A percentile compares a stretch with the other conserved stretches of the same genome.
phyloP scores from a whole-genome alignment of 371 early-diverging fungal species.

The Globomyces sp. region DNA sequence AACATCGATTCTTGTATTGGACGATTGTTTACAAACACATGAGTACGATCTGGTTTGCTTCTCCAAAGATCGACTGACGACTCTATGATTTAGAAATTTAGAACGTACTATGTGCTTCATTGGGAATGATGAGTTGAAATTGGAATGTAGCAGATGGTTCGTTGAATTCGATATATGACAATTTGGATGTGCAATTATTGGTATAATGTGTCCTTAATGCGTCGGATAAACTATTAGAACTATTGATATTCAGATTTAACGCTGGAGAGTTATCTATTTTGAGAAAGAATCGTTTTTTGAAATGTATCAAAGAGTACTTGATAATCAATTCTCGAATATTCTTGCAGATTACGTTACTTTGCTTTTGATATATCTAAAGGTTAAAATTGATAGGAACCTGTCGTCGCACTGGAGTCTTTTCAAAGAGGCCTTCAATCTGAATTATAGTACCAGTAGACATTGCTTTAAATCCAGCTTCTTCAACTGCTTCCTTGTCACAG shows the following conservation, averaged over 20 bases:
- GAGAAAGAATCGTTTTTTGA: neutral
- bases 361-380: neutral
- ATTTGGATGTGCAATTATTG: too few relatives aligned
- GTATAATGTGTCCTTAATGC: too few relatives aligned
- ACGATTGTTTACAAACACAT: too few relatives aligned
- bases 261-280: neutral
- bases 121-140: too few relatives aligned
- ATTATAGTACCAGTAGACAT: neutral
- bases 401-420: neutral
- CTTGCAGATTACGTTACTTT: neutral
- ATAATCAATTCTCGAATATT: neutral
- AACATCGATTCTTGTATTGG: too few relatives aligned
- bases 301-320: neutral
- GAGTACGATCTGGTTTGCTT: too few relatives aligned
- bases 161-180: too few relatives aligned
- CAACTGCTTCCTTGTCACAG: constrained; percentile 3
- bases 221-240: too few relatives aligned
- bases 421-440: neutral
- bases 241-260: neutral
- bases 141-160: too few relatives aligned
- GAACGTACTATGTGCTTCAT: too few relatives aligned
- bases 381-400: neutral
- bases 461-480: neutral
- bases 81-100: too few relatives aligned
- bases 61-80: too few relatives aligned